Evolutionary conservation across 2,329 filamentous ascomycete species (phyloP).

Genomic region (Ophioceras dolichostomum): DNA sequence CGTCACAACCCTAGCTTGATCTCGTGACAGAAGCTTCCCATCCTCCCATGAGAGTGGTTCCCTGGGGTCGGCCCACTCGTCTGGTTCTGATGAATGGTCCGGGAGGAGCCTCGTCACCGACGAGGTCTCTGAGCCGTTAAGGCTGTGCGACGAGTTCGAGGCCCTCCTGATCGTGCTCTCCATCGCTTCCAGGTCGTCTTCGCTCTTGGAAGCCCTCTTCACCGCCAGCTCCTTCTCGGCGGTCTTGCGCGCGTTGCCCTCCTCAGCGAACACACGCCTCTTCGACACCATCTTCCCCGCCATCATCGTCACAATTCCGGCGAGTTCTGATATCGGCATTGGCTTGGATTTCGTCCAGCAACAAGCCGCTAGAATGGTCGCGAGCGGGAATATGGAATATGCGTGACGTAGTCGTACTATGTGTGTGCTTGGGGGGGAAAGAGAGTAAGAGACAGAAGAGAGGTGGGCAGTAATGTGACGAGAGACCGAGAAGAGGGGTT

Average conservation of each 20-base stretch:
- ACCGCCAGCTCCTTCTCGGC: not conserved
- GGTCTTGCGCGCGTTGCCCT: slow-evolving; percentile 7
- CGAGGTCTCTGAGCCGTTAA: not conserved
- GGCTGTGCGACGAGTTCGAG: slow-evolving; percentile 1
- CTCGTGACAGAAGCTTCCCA: slow-evolving; percentile 1
- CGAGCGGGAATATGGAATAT: no score
- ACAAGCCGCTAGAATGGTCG: no score
- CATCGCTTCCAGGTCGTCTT: not conserved
- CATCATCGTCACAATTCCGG: slow-evolving; percentile 1
- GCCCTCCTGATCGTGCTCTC: no score
- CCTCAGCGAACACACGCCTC: slow-evolving; percentile 8
- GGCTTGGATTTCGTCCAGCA: no score
- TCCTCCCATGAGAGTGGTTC: slow-evolving; percentile 2
- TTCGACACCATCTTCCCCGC: slow-evolving; percentile 8
- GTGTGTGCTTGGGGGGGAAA: no score
- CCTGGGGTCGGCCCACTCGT: slow-evolving; percentile 2
- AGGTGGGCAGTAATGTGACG: no score
- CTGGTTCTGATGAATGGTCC: no score
- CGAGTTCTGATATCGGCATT: not conserved
- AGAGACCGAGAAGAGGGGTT: no score
- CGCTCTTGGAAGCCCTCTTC: slow-evolving; percentile 1
- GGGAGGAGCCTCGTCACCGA: no score
- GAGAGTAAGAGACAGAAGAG: no score
- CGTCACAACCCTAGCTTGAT: no score
- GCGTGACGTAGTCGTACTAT: no score